Conservation (phyloP, 305 asterid genomes). For the Fraxinus velutina region DNA sequence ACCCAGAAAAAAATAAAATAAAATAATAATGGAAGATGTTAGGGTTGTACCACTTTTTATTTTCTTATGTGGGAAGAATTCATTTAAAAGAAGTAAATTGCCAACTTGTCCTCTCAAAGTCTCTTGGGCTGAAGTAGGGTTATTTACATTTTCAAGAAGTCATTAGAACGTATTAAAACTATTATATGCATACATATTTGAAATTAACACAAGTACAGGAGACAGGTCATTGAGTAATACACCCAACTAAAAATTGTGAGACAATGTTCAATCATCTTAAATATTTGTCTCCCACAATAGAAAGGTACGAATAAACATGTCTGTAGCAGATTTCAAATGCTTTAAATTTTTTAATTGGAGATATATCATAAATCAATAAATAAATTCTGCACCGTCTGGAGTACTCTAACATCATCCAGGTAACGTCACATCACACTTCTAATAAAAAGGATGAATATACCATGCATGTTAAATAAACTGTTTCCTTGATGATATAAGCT, state of each 20-base stretch:
- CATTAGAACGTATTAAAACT: neutral
- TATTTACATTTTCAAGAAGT: neutral
- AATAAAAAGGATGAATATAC: neutral
- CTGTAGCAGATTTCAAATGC: constrained; percentile 1
- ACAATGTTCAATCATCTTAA: neutral
- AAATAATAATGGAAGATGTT: neutral
- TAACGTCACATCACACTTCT: neutral
- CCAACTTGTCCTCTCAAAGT: neutral
- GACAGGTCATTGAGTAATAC: neutral
- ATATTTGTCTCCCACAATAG: constrained; percentile 21
- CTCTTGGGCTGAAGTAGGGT: neutral
- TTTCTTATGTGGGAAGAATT: neutral
- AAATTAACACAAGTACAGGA: neutral
- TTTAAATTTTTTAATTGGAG: neutral
- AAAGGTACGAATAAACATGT: constrained; percentile 5
- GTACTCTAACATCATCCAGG: neutral
- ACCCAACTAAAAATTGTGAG: neutral
- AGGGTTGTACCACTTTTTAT: neutral
- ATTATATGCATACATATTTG: neutral
- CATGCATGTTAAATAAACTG: neutral
- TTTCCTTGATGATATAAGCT: constrained; percentile 13
- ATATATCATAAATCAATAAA: neutral
- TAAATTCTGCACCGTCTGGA: neutral
- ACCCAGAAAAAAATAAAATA: neutral
- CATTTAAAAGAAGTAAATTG: neutral